Evolutionary conservation across 1,284 basidiomycete genomes (phyloP).

Genomic region (Singerocomus rubriflavus): DNA sequence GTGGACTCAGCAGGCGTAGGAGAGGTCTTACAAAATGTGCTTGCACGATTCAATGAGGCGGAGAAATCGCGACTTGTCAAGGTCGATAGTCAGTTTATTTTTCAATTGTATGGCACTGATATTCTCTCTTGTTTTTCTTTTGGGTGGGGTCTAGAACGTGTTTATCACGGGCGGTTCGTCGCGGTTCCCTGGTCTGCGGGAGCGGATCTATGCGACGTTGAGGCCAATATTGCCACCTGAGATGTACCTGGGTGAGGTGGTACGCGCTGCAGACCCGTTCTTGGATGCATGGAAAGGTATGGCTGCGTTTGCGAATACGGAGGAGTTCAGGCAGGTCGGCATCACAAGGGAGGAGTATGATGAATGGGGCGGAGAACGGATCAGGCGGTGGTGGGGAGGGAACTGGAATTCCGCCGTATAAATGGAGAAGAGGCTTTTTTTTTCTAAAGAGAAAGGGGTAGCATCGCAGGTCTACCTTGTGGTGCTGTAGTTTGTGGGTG

Average conservation of each 20-base stretch:
- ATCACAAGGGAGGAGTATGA: constrained; percentile 84
- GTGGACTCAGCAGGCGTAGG: constrained; percentile 93
- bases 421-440: not conserved
- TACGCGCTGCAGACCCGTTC: constrained; percentile 61
- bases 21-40: constrained; percentile 84
- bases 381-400: constrained; percentile 79
- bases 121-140: not conserved
- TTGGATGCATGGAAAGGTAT: constrained; percentile 93
- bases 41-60: constrained; percentile 73
- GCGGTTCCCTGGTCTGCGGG: constrained; percentile 66
- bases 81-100: constrained; percentile 29
- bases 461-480: too few relatives aligned
- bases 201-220: constrained; percentile 68
- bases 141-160: constrained; percentile 60
- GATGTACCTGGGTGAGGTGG: constrained; percentile 59
- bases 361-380: constrained; percentile 85
- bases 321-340: constrained; percentile 53
- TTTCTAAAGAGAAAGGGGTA: too few relatives aligned
- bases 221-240: constrained; percentile 82
- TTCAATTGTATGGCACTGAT: not conserved
- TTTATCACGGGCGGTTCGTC: constrained; percentile 87
- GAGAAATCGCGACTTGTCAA: constrained; percentile 64
- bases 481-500: too few relatives aligned
- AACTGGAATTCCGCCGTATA: constrained; percentile 60
- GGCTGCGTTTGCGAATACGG: constrained; percentile 74